Evolutionary conservation across 768 basidiomycete species (phyloP).

Genomic region (Boletellus sp.): DNA sequence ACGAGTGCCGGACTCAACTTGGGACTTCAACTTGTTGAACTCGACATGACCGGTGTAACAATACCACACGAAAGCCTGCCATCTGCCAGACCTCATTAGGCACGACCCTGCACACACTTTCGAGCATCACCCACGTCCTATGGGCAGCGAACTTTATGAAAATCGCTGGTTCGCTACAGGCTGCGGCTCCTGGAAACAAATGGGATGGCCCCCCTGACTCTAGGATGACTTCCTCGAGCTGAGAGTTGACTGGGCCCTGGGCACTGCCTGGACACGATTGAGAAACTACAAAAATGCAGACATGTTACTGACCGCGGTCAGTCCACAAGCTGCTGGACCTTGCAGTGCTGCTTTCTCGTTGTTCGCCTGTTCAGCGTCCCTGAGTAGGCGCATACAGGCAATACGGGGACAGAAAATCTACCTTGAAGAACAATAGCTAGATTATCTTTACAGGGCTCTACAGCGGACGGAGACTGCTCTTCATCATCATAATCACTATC

Average conservation of each 20-base stretch:
- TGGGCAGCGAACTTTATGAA: slow-evolving; percentile 10
- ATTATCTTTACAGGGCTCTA: not conserved
- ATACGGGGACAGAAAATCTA: not conserved
- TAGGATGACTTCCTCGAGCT: slow-evolving; percentile 7
- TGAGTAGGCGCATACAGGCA: not conserved
- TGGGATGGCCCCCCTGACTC: not conserved
- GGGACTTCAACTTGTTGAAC: slow-evolving; percentile 13
- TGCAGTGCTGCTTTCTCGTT: not conserved
- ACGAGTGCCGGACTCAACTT: not conserved
- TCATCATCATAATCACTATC: slow-evolving; percentile 29
- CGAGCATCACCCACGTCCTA: slow-evolving; percentile 6
- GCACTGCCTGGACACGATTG: slow-evolving; percentile 7
- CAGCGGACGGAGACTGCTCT: not conserved
- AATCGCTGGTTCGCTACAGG: not conserved
- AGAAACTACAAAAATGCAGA: slow-evolving; percentile 1
- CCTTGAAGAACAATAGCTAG: not conserved
- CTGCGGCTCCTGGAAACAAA: not conserved
- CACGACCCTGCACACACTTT: not conserved
- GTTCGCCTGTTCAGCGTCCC: slow-evolving; percentile 1
- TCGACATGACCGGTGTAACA: slow-evolving; percentile 16
- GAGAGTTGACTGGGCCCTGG: not conserved
- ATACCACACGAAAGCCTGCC: slow-evolving; percentile 17
- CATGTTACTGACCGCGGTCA: slow-evolving; percentile 4
- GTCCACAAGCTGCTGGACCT: slow-evolving; percentile 4
- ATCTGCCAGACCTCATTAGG: slow-evolving; percentile 1